A percentile compares a stretch with the other conserved stretches of the same genome.
Conservation (phyloP, 2,329 filamentous ascomycete species). For the Penicillium sp. region DNA sequence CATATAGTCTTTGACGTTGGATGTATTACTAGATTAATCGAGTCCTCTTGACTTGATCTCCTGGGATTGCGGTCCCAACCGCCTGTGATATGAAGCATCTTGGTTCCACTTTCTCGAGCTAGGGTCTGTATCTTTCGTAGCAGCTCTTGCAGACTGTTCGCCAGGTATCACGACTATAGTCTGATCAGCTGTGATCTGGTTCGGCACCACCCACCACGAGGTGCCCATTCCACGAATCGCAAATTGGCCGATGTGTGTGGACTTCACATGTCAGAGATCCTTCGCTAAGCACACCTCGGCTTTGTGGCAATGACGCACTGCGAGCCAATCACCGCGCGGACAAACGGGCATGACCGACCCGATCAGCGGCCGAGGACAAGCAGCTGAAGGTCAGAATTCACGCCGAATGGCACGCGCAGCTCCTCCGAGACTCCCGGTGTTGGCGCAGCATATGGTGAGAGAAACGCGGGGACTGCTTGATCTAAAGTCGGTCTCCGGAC, state of each 20-base stretch:
- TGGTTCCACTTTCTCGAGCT: neutral
- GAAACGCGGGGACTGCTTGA: slow-evolving; percentile 9
- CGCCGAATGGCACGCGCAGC: slow-evolving; percentile 13
- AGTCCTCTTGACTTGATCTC: slow-evolving; percentile 30
- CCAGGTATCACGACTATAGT: too few species aligned
- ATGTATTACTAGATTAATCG: slow-evolving; percentile 41
- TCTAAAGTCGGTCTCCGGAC: slow-evolving; percentile 10
- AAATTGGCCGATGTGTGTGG: slow-evolving; percentile 5
- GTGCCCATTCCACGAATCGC: slow-evolving; percentile 10
- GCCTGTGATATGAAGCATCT: slow-evolving; percentile 24
- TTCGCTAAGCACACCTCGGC: slow-evolving; percentile 21
- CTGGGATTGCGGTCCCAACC: slow-evolving; percentile 16
- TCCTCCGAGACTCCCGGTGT: slow-evolving; percentile 21
- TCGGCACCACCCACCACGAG: too few species aligned
- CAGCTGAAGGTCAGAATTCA: slow-evolving; percentile 11
- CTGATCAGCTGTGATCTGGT: too few species aligned
- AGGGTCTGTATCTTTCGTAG: neutral
- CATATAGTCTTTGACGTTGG: slow-evolving; percentile 22
- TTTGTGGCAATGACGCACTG: slow-evolving; percentile 18
- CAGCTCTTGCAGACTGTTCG: too few species aligned
- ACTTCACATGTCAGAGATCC: slow-evolving; percentile 17
- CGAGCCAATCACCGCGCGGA: slow-evolving; percentile 15
- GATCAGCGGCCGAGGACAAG: slow-evolving; percentile 19
- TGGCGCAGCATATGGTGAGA: slow-evolving; percentile 3
- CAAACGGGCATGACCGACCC: slow-evolving; percentile 19